Conservation (phyloP, 2,329 filamentous ascomycete species). For the Neofusicoccum kwambonambiense region DNA sequence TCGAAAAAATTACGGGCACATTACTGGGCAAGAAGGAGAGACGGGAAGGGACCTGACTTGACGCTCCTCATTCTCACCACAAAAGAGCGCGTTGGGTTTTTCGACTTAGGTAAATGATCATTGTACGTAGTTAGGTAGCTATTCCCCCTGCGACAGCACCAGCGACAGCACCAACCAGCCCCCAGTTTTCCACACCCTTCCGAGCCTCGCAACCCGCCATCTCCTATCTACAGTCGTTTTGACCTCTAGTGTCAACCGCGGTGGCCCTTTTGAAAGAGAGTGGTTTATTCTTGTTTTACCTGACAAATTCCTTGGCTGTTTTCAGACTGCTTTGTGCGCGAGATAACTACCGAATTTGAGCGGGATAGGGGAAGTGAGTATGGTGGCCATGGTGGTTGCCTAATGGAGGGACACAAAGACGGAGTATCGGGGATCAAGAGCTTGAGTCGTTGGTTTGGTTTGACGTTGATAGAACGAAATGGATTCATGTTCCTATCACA, state of each 20-base stretch:
- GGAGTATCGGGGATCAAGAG: neutral
- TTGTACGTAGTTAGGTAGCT: slow-evolving; percentile 17
- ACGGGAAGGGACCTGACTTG: slow-evolving; percentile 1
- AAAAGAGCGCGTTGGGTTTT: slow-evolving; percentile 8
- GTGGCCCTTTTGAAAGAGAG: neutral
- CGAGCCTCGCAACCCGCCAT: neutral
- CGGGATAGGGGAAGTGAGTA: neutral
- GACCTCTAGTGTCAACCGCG: neutral
- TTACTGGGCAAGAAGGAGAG: neutral
- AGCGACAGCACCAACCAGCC: neutral
- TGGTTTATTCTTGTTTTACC: neutral
- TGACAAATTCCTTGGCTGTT: neutral
- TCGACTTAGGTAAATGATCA: slow-evolving; percentile 4
- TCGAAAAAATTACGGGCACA: slow-evolving; percentile 4
- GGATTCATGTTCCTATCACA: slow-evolving; percentile 6
- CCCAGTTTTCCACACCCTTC: neutral
- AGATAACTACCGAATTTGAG: neutral
- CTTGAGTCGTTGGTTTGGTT: neutral
- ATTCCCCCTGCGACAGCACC: slow-evolving; percentile 13
- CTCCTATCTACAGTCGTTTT: neutral
- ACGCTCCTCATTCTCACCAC: neutral
- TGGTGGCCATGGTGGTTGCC: neutral
- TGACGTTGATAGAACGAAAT: slow-evolving; percentile 7
- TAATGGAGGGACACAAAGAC: neutral
- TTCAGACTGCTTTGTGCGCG: neutral